Evolutionary conservation across 495 filamentous ascomycete species (phyloP).

Genomic region (Halenospora varia): DNA sequence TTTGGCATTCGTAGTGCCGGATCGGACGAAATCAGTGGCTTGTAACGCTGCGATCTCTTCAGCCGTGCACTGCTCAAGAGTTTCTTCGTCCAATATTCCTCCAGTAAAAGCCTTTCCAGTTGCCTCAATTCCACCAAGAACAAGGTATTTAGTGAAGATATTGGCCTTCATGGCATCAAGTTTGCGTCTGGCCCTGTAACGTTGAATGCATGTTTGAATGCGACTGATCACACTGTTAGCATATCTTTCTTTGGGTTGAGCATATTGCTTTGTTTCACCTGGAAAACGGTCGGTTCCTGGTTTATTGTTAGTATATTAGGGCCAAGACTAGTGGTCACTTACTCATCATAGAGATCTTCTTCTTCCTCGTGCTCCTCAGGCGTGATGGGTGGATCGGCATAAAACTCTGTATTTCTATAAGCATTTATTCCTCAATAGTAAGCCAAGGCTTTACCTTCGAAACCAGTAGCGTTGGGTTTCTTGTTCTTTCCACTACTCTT

Average conservation of each 20-base stretch:
- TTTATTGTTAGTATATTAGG: constrained; percentile 1
- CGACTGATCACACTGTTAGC: constrained; percentile 44
- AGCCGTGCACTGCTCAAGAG: constrained; percentile 47
- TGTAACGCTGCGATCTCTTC: constrained; percentile 59
- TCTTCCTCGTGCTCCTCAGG: constrained; percentile 61
- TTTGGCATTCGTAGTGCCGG: constrained; percentile 24
- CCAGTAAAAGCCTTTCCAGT: constrained; percentile 61
- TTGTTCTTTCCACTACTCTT: constrained; percentile 20
- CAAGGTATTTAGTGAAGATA: constrained; percentile 75
- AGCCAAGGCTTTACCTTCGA: constrained; percentile 35
- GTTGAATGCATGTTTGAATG: constrained; percentile 81
- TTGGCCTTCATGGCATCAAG: constrained; percentile 55
- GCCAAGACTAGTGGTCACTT: constrained; percentile 23
- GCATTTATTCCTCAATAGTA: neutral
- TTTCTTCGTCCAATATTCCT: constrained; percentile 41
- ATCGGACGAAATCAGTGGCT: constrained; percentile 54
- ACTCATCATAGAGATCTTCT: constrained; percentile 52
- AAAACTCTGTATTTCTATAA: constrained; percentile 49
- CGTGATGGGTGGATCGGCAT: constrained; percentile 72
- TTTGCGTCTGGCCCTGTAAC: constrained; percentile 71
- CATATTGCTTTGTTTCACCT: too few relatives aligned
- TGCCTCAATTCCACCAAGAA: constrained; percentile 75
- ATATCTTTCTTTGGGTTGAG: too few relatives aligned
- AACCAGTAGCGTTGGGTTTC: constrained; percentile 52
- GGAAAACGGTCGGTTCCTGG: constrained; percentile 31